phyloP scores from a whole-genome alignment of 2,329 filamentous ascomycete genomes.

The Parastagonospora avenae region DNA sequence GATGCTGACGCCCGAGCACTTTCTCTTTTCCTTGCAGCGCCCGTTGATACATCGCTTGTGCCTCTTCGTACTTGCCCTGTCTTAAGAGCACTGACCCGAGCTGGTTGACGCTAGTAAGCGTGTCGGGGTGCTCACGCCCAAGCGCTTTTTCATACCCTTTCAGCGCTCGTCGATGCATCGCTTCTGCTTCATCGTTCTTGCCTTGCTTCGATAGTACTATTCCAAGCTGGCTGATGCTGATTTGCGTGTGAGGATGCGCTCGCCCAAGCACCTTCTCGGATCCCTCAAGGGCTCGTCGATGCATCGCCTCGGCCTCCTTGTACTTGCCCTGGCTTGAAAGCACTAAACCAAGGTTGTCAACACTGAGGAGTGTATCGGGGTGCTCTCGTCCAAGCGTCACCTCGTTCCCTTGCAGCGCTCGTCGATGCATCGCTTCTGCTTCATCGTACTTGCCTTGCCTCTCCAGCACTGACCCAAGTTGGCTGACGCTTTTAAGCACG shows the following conservation, averaged over 20 bases:
- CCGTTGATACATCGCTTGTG: neutral
- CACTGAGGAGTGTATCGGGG: conserved; percentile 5
- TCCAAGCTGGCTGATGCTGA: neutral
- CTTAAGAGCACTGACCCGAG: neutral
- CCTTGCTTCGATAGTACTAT: neutral
- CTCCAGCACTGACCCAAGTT: conserved; percentile 7
- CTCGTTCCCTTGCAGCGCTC: conserved; percentile 11
- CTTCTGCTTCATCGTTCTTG: neutral
- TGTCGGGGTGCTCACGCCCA: neutral
- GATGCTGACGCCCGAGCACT: neutral
- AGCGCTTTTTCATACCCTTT: neutral
- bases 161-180: neutral
- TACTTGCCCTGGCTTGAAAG: conserved; percentile 6
- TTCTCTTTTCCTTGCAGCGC: neutral
- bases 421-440: conserved; percentile 11
- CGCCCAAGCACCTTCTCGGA: neutral
- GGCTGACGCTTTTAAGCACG: conserved; percentile 2
- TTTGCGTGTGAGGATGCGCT: neutral
- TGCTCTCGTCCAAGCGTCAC: conserved; percentile 11
- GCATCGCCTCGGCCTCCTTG: neutral
- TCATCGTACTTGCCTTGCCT: conserved; percentile 12
- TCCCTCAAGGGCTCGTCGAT: neutral
- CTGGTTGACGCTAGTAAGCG: neutral
- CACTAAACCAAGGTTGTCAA: conserved; percentile 5
- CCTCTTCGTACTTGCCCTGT: neutral